Evolutionary conservation across 78 protist species (phyloP).

Genomic region (Dictyostelium intermedium): DNA sequence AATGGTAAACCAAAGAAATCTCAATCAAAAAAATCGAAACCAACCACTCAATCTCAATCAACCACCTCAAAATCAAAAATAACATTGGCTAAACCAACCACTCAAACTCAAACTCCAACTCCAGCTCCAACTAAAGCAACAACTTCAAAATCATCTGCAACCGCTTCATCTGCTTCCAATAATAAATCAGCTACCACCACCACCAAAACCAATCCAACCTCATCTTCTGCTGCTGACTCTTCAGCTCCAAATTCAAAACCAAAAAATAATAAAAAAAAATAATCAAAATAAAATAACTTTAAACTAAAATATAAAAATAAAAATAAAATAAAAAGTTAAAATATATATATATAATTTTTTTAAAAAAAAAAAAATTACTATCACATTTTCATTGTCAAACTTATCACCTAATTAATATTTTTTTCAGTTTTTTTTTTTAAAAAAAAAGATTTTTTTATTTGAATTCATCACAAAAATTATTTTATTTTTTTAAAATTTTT

Average conservation of each 20-base stretch:
- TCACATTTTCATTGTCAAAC: too few species aligned
- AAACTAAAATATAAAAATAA: background rate
- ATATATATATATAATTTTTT: background rate
- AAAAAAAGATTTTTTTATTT: background rate
- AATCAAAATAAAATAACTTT: background rate
- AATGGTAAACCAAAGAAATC: constrained; percentile 20
- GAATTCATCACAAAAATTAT: background rate
- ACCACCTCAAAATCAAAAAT: background rate
- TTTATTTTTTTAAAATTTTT: background rate
- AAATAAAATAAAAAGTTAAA: background rate
- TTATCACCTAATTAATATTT: too few species aligned
- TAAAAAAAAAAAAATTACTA: background rate
- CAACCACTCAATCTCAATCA: background rate
- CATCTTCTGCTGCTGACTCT: background rate
- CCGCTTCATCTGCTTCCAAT: background rate
- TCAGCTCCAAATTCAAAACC: background rate
- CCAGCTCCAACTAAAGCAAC: background rate
- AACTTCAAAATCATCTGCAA: constrained; percentile 12
- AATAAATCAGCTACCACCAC: background rate
- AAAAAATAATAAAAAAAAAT: background rate
- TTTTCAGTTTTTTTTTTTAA: background rate
- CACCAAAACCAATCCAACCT: constrained; percentile 6
- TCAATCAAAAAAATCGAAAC: background rate
- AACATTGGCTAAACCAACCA: background rate
- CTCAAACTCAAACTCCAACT: background rate